A percentile compares a stretch with the other conserved stretches of the same genome.
phyloP scores from a whole-genome alignment of 2,329 filamentous ascomycete species.

The Hortaea werneckii region DNA sequence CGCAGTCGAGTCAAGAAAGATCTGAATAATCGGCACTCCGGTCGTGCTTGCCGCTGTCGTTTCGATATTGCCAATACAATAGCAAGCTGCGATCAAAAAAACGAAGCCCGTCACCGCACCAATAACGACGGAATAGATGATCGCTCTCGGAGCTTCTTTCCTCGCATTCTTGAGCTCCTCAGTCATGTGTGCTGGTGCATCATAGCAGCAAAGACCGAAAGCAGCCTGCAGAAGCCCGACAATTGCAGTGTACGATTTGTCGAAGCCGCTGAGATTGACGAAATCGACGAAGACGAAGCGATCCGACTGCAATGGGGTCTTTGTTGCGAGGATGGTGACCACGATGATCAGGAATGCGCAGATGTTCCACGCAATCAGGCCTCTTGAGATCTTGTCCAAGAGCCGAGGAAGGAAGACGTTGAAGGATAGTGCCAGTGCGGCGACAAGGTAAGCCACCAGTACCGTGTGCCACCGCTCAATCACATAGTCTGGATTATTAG shows the following conservation, averaged over 20 bases:
- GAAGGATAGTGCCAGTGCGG: constrained; percentile 33
- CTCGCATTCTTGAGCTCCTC: constrained; percentile 45
- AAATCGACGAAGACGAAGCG: constrained; percentile 47
- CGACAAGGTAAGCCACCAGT: constrained; percentile 42
- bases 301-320: constrained; percentile 44
- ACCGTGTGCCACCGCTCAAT: constrained; percentile 49
- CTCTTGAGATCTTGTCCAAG: constrained; percentile 42
- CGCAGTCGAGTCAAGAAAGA: constrained; percentile 40
- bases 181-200: constrained; percentile 40
- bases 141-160: constrained; percentile 41
- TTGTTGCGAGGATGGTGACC: constrained; percentile 43
- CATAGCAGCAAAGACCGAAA: constrained; percentile 46
- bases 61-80: constrained; percentile 43
- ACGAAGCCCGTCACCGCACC: constrained; percentile 38
- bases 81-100: constrained; percentile 40
- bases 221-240: constrained; percentile 45
- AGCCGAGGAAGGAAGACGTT: constrained; percentile 43
- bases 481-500: constrained; percentile 40
- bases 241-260: constrained; percentile 40
- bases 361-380: constrained; percentile 45
- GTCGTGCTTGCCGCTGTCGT: constrained; percentile 36
- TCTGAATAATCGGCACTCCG: constrained; percentile 44
- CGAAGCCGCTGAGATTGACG: constrained; percentile 45
- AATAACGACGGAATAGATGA: constrained; percentile 35
- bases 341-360: constrained; percentile 42